Base-by-base conservation (phyloP, 129 eudicot species). In the Tagetes erecta region DNA sequence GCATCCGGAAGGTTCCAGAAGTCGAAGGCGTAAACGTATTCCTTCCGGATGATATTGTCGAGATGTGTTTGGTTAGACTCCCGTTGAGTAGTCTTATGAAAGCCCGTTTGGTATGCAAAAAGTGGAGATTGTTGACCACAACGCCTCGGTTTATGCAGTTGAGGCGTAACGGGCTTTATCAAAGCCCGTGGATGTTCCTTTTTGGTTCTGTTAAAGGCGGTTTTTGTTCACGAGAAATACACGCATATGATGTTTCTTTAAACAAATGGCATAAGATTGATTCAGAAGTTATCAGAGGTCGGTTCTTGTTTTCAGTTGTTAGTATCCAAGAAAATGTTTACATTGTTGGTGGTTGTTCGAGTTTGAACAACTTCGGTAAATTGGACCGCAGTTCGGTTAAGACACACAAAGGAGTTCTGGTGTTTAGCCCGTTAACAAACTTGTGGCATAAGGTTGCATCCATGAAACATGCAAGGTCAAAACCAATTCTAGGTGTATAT, bases 31-130 rank as follows among this genome's bases (percentile, higher is more conserved):
- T 81, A 68, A 78, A 87, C 0, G 84, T 84, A 7, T 86, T 85
- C 76, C 93, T 94, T 65, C 99, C 97, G 0, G 99, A 94, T 75
- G 99, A 94, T 76, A 87, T 94, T 35, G 81, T 94, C 4, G 97
- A 94, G 68, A 86, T 94, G 97, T 94, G 99, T 81, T 84, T 94
- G 77, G 84, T 87, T 80, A 86, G 94, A 77, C 97, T 91, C 45
- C 96, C 99, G 3, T 35, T 94, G 64, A 73, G 88, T 3, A 88
- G 91, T 80, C 97, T 94, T 76, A 84, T 90, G 91, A 90, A 82
- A 70, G 96, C 98, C 67, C 92, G 97, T 12, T 92, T 91, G 1
- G 98, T 94, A 53, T 94, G 98, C 85, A 85, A 76, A 74, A 94
- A 94, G 74, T 94, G 98, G 96, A 83, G 86, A 49, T 65, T 13